Percentiles rank a stretch among this genome's conserved stretches.
Conservation (phyloP, 2,329 filamentous ascomycete species). For the Fusarium buharicum region DNA sequence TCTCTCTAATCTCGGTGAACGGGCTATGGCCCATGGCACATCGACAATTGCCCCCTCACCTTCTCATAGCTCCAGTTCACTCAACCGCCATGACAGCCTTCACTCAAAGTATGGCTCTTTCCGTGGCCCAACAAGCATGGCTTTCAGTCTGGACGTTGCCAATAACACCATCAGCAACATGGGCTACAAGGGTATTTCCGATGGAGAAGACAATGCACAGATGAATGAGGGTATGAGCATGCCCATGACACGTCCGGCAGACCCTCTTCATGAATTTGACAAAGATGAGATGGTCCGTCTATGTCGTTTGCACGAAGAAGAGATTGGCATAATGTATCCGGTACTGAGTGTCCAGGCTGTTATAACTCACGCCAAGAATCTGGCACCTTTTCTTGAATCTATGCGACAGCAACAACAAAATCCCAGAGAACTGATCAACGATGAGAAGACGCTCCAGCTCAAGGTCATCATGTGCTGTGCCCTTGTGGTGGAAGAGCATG, state of each 20-base stretch:
- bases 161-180: constrained; percentile 89
- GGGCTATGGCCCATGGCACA: constrained; percentile 50
- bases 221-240: constrained; percentile 36
- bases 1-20: constrained; percentile 57
- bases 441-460: constrained; percentile 72
- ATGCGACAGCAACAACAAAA: constrained; percentile 51
- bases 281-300: constrained; percentile 84
- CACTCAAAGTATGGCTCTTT: constrained; percentile 72
- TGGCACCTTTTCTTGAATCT: constrained; percentile 77
- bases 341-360: constrained; percentile 79
- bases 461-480: constrained; percentile 87
- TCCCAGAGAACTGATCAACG: constrained; percentile 54
- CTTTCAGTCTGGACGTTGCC: constrained; percentile 87
- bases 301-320: constrained; percentile 84
- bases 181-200: constrained; percentile 77
- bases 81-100: constrained; percentile 56
- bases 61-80: constrained; percentile 54
- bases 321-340: constrained; percentile 93
- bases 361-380: constrained; percentile 73
- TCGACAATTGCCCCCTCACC: constrained; percentile 55
- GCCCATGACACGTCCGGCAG: constrained; percentile 56
- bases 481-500: constrained; percentile 80
- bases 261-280: constrained; percentile 82
- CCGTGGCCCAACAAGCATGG: constrained; percentile 84
- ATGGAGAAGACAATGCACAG: constrained; percentile 68